A percentile compares a stretch with the other conserved stretches of the same genome.
Conservation (phyloP, 2,329 filamentous ascomycete genomes). For the Diaporthe helianthi region DNA sequence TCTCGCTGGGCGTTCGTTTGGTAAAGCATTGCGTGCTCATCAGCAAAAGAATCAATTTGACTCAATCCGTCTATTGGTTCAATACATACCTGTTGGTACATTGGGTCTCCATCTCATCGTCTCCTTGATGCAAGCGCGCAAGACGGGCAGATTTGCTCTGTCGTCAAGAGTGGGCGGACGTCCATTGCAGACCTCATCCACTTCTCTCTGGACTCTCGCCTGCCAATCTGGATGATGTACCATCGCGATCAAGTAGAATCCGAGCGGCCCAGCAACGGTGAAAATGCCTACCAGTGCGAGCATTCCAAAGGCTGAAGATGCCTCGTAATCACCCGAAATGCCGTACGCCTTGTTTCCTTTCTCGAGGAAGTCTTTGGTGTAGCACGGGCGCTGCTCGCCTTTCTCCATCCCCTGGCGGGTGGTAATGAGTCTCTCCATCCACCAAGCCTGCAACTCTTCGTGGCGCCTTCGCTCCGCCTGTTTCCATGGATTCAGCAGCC, state of each 20-base stretch:
- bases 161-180: not conserved
- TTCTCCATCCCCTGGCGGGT: not conserved
- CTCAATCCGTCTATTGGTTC: not conserved
- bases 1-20: too few species aligned
- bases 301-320: not conserved
- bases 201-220: not conserved
- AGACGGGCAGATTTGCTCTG: not conserved
- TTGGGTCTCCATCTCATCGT: slow-evolving; percentile 14
- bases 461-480: not conserved
- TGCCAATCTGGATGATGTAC: slow-evolving; percentile 3
- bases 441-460: not conserved
- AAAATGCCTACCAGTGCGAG: not conserved
- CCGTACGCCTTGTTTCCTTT: not conserved
- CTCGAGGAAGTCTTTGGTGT: not conserved
- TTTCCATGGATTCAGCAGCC: not conserved
- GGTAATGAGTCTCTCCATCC: slow-evolving; percentile 12
- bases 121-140: slow-evolving; percentile 9
- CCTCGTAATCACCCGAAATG: slow-evolving; percentile 5
- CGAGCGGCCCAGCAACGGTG: not conserved
- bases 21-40: not conserved
- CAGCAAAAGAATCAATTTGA: not conserved
- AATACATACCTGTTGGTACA: not conserved
- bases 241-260: not conserved
- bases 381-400: not conserved
- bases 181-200: not conserved